Evolutionary conservation across 2,329 filamentous ascomycete genomes (phyloP).

Genomic region (Microdochium paspali): DNA sequence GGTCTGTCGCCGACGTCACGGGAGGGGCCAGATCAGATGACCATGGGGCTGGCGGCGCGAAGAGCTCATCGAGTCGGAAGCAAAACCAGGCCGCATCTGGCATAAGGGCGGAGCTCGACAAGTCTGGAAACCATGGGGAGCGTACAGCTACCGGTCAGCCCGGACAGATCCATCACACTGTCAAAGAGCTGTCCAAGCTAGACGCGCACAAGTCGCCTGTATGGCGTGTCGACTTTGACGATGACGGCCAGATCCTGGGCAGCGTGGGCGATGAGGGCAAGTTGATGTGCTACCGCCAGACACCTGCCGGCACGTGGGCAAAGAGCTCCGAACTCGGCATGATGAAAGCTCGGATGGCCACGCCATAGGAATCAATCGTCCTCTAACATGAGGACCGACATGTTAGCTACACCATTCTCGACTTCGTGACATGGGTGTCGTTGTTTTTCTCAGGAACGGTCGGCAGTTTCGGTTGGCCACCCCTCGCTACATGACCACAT

Average conservation of each 20-base stretch:
- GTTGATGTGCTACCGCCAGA: conserved; percentile 52
- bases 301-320: conserved; percentile 46
- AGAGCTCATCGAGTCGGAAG: conserved; percentile 12
- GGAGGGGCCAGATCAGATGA: conserved; percentile 24
- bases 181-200: conserved; percentile 55
- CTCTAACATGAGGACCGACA: conserved; percentile 18
- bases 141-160: conserved; percentile 46
- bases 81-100: conserved; percentile 31
- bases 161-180: conserved; percentile 56
- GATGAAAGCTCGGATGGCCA: conserved; percentile 44
- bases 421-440: too few species aligned
- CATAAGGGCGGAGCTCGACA: conserved; percentile 43
- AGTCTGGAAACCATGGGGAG: conserved; percentile 35
- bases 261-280: conserved; percentile 70
- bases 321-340: conserved; percentile 52
- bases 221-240: conserved; percentile 66
- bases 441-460: too few species aligned
- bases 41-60: conserved; percentile 10
- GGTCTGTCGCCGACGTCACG: conserved; percentile 35
- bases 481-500: too few species aligned
- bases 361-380: conserved; percentile 21
- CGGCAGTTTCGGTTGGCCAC: too few species aligned
- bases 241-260: conserved; percentile 62
- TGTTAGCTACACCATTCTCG: too few species aligned
- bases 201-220: conserved; percentile 61